These are phyloP conservation scores for Picea glauca DNA, from an alignment of 75 land plant species.

Conservation along the genomic window DNA sequence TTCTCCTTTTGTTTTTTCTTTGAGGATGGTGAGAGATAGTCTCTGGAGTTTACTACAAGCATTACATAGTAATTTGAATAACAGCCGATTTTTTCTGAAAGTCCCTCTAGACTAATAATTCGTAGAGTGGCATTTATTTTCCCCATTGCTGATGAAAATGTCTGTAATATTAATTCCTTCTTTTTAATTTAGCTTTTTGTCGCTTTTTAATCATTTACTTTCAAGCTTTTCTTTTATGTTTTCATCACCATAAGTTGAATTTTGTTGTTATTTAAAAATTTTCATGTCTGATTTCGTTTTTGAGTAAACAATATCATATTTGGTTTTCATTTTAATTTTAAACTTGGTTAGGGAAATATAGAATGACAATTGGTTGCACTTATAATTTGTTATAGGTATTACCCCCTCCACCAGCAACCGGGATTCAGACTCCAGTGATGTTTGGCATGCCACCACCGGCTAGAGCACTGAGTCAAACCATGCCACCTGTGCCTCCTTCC, in stretches of 20 bases:
- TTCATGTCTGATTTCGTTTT: neutral
- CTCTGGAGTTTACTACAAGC: neutral
- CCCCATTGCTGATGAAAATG: too few species aligned
- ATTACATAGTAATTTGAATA: neutral
- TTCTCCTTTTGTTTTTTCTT: neutral
- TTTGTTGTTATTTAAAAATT: too few species aligned
- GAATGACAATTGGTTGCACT: neutral
- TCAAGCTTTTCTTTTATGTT: neutral
- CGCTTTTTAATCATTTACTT: neutral
- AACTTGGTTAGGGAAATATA: neutral
- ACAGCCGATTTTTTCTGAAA: neutral
- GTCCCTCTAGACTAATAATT: neutral
- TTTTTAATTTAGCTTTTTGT: neutral
- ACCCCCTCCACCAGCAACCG: slow-evolving; percentile 25
- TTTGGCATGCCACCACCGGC: slow-evolving; percentile 44
- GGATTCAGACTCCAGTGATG: slow-evolving; percentile 45
- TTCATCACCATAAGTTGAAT: neutral
- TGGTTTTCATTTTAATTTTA: neutral
- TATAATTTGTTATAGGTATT: slow-evolving; percentile 15
- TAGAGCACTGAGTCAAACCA: slow-evolving; percentile 12
- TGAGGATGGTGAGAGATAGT: too few species aligned
- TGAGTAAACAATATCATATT: too few species aligned
- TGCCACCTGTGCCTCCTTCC: slow-evolving; percentile 35
- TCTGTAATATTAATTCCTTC: too few species aligned
- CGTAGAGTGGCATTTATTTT: neutral